A percentile compares a stretch with the other conserved stretches of the same genome.
Evolutionary conservation across 164 flowering plant genomes (phyloP).

Genomic region (Chloranthus sessilifolius): DNA sequence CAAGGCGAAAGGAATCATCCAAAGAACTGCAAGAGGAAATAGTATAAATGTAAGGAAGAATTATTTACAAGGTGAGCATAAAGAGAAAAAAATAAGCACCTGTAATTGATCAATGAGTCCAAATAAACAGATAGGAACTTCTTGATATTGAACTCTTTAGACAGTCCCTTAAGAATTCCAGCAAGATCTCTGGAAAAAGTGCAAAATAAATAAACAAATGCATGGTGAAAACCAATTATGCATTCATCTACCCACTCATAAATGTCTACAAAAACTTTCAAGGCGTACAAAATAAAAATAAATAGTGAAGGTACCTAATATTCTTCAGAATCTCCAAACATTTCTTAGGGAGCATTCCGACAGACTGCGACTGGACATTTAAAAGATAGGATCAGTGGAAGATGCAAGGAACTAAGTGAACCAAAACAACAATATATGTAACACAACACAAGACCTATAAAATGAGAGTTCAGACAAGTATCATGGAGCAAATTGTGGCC

Average conservation of each 20-base stretch:
- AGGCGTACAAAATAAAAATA: not conserved
- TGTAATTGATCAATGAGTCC: slow-evolving; percentile 54
- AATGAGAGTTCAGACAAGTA: too few species aligned
- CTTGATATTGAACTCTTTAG: slow-evolving; percentile 68
- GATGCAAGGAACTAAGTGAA: slow-evolving; percentile 2
- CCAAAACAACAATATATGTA: not conserved
- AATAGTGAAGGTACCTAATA: slow-evolving; percentile 40
- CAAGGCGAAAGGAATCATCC: slow-evolving; percentile 36
- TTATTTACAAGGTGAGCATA: not conserved
- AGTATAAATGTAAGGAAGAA: not conserved
- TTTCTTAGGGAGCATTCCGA: slow-evolving; percentile 54
- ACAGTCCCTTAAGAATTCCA: slow-evolving; percentile 42
- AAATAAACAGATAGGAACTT: slow-evolving; percentile 58
- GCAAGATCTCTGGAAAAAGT: slow-evolving; percentile 53
- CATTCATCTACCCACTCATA: not conserved
- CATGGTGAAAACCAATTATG: not conserved
- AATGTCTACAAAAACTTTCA: slow-evolving; percentile 1
- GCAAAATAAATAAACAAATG: not conserved
- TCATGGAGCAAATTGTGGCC: too few species aligned
- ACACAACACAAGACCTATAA: not conserved
- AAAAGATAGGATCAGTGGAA: not conserved
- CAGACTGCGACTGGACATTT: slow-evolving; percentile 48
- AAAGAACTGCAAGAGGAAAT: slow-evolving; percentile 40
- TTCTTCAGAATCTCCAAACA: slow-evolving; percentile 47
- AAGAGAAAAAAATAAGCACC: slow-evolving; percentile 30